Evolutionary conservation across 495 filamentous ascomycete species (phyloP).

Genomic region (Hyaloscypha bicolor): DNA sequence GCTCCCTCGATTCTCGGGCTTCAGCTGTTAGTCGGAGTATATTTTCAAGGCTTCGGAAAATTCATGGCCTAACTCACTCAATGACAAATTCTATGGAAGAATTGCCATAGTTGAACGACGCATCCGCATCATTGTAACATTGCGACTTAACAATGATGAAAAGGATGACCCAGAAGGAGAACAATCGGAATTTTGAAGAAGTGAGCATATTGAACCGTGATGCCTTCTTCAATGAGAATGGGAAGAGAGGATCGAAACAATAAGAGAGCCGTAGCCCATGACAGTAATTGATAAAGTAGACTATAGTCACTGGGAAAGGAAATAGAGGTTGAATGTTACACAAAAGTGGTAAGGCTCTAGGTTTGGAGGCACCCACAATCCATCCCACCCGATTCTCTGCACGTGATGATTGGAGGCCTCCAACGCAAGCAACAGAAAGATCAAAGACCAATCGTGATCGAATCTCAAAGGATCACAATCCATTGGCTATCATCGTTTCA

Average conservation of each 20-base stretch:
- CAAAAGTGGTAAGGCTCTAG: neutral
- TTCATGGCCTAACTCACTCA: neutral
- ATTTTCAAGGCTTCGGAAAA: neutral
- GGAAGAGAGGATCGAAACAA: neutral
- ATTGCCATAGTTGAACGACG: neutral
- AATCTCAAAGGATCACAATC: no score
- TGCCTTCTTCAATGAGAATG: neutral
- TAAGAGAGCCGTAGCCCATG: neutral
- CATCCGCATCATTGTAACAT: neutral
- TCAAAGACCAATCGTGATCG: neutral
- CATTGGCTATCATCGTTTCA: no score
- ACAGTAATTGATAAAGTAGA: neutral
- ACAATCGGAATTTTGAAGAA: neutral
- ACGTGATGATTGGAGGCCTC: neutral
- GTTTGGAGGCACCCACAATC: neutral
- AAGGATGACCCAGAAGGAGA: neutral
- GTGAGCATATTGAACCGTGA: neutral
- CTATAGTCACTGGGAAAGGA: neutral
- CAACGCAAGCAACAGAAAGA: neutral
- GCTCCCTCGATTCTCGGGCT: neutral
- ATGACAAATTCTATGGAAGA: neutral
- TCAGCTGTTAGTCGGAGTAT: neutral
- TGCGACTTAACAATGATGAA: neutral
- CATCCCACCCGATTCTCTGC: neutral
- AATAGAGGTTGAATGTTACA: neutral